Evolutionary conservation across 1,284 basidiomycete genomes (phyloP).

Genomic region (Hymenochaete sp.): DNA sequence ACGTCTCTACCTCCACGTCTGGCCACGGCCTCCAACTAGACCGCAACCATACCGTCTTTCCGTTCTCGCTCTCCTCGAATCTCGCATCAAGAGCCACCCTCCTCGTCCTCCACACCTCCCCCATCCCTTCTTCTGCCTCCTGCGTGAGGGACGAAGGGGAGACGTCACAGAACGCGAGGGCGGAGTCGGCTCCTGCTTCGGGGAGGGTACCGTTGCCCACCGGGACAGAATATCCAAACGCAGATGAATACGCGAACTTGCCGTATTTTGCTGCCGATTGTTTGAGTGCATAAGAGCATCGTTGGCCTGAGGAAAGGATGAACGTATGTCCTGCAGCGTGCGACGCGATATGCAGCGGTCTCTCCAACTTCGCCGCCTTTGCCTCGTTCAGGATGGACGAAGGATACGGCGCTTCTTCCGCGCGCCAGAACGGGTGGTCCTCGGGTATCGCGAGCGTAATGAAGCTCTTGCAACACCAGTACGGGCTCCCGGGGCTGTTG

Average conservation of each 20-base stretch:
- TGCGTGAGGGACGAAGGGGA: constrained; percentile 31
- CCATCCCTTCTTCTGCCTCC: not conserved
- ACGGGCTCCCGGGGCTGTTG: constrained; percentile 73
- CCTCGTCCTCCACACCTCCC: constrained; percentile 61
- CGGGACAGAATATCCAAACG: constrained; percentile 70
- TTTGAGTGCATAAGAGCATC: constrained; percentile 70
- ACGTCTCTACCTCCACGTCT: constrained; percentile 67
- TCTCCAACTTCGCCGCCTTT: constrained; percentile 42
- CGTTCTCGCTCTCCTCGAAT: constrained; percentile 35
- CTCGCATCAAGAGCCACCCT: constrained; percentile 54
- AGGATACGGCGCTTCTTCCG: constrained; percentile 53
- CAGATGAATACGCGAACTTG: constrained; percentile 65
- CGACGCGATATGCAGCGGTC: constrained; percentile 62
- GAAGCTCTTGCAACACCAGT: constrained; percentile 79
- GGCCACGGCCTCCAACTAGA: constrained; percentile 70
- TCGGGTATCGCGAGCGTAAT: constrained; percentile 55
- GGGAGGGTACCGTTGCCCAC: constrained; percentile 61
- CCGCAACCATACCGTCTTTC: constrained; percentile 42
- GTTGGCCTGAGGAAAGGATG: constrained; percentile 69
- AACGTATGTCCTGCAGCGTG: constrained; percentile 57
- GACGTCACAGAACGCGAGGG: constrained; percentile 55
- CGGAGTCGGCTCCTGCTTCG: constrained; percentile 61
- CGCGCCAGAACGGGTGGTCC: constrained; percentile 64
- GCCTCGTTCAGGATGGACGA: constrained; percentile 35
- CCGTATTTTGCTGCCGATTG: constrained; percentile 73